Evolutionary conservation across 2,329 filamentous ascomycete genomes (phyloP).

Genomic region (Fusarium sp.): DNA sequence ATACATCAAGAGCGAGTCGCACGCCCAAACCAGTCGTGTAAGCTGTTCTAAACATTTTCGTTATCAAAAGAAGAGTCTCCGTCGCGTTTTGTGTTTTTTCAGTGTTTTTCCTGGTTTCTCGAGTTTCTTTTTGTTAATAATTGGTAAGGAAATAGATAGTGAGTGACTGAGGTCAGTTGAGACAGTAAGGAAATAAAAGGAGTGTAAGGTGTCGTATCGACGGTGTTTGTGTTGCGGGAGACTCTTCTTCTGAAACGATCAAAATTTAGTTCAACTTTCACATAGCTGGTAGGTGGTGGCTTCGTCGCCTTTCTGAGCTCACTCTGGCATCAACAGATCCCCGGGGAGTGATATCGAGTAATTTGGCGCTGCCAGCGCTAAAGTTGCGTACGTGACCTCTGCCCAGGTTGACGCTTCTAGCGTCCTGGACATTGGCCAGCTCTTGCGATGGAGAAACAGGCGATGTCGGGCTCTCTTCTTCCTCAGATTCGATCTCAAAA

Average conservation of each 20-base stretch:
- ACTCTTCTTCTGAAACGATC: constrained; percentile 41
- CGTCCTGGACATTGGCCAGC: constrained; percentile 65
- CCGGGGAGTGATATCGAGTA: constrained; percentile 73
- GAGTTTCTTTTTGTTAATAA: constrained; percentile 23
- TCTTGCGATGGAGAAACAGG: constrained; percentile 48
- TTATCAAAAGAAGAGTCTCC: constrained; percentile 39
- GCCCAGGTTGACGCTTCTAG: constrained; percentile 76
- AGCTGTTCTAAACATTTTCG: constrained; percentile 4
- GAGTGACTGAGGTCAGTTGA: constrained; percentile 50
- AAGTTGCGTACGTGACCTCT: constrained; percentile 75
- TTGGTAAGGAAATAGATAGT: constrained; percentile 47
- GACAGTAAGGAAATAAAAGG: constrained; percentile 39
- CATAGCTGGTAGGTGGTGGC: constrained; percentile 32
- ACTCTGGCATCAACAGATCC: constrained; percentile 63
- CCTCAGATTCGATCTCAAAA: constrained; percentile 56
- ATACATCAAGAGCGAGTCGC: constrained; percentile 38
- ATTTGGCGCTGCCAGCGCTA: constrained; percentile 80
- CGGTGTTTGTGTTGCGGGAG: constrained; percentile 9
- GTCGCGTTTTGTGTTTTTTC: constrained; percentile 35
- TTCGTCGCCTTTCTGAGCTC: constrained; percentile 48
- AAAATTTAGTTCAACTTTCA: constrained; percentile 30
- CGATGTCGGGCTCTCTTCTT: constrained; percentile 48
- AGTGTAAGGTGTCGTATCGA: constrained; percentile 32
- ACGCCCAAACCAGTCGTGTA: background rate
- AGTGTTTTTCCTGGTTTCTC: constrained; percentile 34